phyloP scores from a whole-genome alignment of 805 yeast species.

The Ogataea nonfermentans region DNA sequence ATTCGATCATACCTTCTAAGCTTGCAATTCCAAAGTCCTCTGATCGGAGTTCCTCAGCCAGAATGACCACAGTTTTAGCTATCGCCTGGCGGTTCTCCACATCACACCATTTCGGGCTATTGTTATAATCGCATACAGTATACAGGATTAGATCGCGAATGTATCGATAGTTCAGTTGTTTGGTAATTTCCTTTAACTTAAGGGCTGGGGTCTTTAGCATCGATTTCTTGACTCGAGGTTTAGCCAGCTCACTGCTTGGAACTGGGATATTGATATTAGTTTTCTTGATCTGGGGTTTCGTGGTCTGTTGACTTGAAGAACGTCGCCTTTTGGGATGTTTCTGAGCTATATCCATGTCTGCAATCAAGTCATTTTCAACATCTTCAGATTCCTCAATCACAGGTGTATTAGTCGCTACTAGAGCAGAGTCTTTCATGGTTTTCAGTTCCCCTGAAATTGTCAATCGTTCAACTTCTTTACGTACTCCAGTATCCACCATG shows the following conservation, averaged over 20 bases:
- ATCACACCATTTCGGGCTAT: constrained; percentile 46
- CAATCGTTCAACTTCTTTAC: too few relatives aligned
- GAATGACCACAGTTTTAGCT: constrained; percentile 53
- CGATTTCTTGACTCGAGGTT: constrained; percentile 29
- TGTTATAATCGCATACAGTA: constrained; percentile 39
- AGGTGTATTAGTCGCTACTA: too few relatives aligned
- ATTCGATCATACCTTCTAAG: constrained; percentile 8
- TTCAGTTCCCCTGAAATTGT: too few relatives aligned
- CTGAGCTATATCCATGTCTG: not conserved
- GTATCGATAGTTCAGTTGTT: constrained; percentile 35
- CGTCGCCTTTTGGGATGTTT: not conserved
- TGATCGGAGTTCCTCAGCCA: constrained; percentile 63
- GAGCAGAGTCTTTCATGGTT: too few relatives aligned
- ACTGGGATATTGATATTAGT: too few relatives aligned
- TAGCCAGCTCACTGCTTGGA: too few relatives aligned
- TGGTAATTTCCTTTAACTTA: constrained; percentile 6
- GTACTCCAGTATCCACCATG: too few relatives aligned
- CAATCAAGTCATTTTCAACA: not conserved
- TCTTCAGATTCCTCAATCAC: not conserved
- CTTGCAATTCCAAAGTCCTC: constrained; percentile 40
- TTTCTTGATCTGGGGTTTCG: too few relatives aligned
- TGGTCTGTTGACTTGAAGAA: too few relatives aligned
- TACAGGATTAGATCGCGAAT: constrained; percentile 47
- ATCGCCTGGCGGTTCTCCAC: constrained; percentile 48
- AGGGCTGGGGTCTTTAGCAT: constrained; percentile 27